A percentile compares a stretch with the other conserved stretches of the same genome.
Conservation (phyloP, 1,139 yeast genomes). For the Suhomyces bokatorum region DNA sequence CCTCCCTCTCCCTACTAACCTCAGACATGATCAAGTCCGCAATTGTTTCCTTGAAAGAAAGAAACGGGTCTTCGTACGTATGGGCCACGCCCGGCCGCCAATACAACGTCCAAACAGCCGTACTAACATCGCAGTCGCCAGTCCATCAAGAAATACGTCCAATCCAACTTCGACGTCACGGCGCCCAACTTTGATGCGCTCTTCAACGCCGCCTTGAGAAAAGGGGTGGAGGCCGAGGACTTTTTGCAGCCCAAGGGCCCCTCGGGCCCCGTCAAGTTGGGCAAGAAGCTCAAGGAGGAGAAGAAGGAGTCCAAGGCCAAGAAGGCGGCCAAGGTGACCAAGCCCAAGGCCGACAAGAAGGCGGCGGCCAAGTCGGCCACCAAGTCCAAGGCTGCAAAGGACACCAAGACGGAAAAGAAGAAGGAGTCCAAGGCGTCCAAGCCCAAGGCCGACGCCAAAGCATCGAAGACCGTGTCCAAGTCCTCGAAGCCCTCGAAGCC, state of each 20-base stretch:
- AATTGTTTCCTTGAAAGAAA: constrained; percentile 67
- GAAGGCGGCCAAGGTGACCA: constrained; percentile 16
- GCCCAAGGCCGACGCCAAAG: constrained; percentile 10
- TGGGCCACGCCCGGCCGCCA: neutral
- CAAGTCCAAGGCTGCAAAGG: constrained; percentile 19
- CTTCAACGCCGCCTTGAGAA: constrained; percentile 77
- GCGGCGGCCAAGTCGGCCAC: constrained; percentile 11
- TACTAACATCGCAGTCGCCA: constrained; percentile 50
- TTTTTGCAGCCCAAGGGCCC: constrained; percentile 89
- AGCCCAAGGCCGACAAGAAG: constrained; percentile 19
- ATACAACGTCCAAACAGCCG: neutral
- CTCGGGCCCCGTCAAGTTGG: constrained; percentile 69
- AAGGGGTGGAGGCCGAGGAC: constrained; percentile 76
- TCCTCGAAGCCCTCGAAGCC: constrained; percentile 20
- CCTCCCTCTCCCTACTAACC: constrained; percentile 6
- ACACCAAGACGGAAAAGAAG: constrained; percentile 15
- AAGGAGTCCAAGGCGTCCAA: constrained; percentile 28
- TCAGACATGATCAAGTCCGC: constrained; percentile 79
- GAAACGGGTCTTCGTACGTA: constrained; percentile 76
- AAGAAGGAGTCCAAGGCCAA: constrained; percentile 14
- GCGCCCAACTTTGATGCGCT: constrained; percentile 69
- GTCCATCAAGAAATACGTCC: constrained; percentile 73
- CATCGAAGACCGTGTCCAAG: constrained; percentile 23
- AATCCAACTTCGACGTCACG: constrained; percentile 58
- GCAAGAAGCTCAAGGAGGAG: constrained; percentile 35